Conservation (phyloP, 352 stramenopile species). For the Globisporangium camurandrum region DNA sequence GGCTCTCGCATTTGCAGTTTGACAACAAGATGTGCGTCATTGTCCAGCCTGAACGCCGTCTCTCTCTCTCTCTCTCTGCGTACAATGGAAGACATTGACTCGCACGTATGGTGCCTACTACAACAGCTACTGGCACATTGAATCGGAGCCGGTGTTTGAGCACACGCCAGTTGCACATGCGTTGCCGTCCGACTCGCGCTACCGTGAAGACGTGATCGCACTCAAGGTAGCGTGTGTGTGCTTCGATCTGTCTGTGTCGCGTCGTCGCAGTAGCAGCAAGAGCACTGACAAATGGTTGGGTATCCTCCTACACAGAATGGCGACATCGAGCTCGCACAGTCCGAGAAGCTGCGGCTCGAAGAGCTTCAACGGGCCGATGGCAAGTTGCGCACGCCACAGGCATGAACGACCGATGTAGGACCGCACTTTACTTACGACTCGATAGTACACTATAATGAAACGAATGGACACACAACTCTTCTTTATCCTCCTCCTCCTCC, state of each 20-base stretch:
- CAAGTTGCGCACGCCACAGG: slow-evolving; percentile 20
- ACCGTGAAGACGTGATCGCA: slow-evolving; percentile 52
- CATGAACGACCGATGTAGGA: slow-evolving; percentile 1
- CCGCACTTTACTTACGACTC: too few species aligned
- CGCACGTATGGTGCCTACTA: too few species aligned
- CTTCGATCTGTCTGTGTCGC: not conserved
- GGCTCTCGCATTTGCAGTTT: slow-evolving; percentile 63
- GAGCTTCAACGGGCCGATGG: slow-evolving; percentile 57
- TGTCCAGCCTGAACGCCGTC: too few species aligned
- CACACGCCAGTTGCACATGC: slow-evolving; percentile 32
- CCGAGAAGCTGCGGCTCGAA: slow-evolving; percentile 62
- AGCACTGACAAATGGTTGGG: too few species aligned
- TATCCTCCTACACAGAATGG: too few species aligned
- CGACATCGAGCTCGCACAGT: slow-evolving; percentile 47
- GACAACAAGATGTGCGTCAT: slow-evolving; percentile 47
- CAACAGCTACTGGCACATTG: slow-evolving; percentile 65
- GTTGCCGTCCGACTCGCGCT: slow-evolving; percentile 53
- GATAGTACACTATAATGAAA: not conserved
- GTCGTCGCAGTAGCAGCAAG: too few species aligned
- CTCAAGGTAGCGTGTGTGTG: slow-evolving; percentile 27
- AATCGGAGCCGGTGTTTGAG: slow-evolving; percentile 54
- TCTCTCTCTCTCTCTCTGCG: too few species aligned
- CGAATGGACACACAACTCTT: not conserved
- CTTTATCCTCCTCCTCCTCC: too few species aligned
- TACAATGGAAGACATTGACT: too few species aligned